These are phyloP conservation scores for Chalaropsis ovoidea DNA, from an alignment of 2,329 filamentous ascomycete species.

Conservation along the genomic window DNA sequence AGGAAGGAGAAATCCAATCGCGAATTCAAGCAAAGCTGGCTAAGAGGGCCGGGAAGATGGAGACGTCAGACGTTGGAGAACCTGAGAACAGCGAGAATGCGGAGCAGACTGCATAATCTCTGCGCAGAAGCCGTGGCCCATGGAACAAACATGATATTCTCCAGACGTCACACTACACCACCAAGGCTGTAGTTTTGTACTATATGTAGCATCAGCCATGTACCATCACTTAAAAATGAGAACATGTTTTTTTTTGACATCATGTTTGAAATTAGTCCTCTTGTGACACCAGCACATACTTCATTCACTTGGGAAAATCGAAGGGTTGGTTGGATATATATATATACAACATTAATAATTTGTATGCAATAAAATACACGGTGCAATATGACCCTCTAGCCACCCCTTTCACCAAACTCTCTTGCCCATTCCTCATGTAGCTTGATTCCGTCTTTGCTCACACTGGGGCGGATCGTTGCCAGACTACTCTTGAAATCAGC, in stretches of 20 bases:
- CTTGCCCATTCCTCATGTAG: slow-evolving; percentile 90
- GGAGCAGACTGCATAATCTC: not conserved
- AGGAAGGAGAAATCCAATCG: slow-evolving; percentile 28
- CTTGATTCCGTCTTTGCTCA: slow-evolving; percentile 72
- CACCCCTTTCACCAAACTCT: slow-evolving; percentile 86
- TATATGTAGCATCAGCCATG: slow-evolving; percentile 23
- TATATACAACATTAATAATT: not conserved
- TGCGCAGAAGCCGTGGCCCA: not conserved
- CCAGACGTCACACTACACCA: not conserved
- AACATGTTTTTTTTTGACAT: not conserved
- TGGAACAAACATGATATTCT: not conserved
- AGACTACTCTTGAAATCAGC: slow-evolving; percentile 78
- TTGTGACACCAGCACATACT: not conserved
- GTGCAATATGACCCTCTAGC: slow-evolving; percentile 37
- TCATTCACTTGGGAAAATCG: too few relatives aligned
- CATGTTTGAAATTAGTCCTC: not conserved
- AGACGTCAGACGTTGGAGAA: not conserved
- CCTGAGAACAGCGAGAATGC: not conserved
- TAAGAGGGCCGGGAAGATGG: slow-evolving; percentile 16
- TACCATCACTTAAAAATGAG: slow-evolving; percentile 14
- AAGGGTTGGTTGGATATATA: not conserved
- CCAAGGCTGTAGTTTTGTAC: slow-evolving; percentile 19
- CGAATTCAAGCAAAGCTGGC: slow-evolving; percentile 20
- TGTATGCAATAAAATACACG: not conserved
- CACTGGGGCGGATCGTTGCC: slow-evolving; percentile 75